Percentiles rank a stretch among this genome's conserved stretches.
Evolutionary conservation across 805 yeast genomes (phyloP).

Genomic region (Priceomyces haplophilus): DNA sequence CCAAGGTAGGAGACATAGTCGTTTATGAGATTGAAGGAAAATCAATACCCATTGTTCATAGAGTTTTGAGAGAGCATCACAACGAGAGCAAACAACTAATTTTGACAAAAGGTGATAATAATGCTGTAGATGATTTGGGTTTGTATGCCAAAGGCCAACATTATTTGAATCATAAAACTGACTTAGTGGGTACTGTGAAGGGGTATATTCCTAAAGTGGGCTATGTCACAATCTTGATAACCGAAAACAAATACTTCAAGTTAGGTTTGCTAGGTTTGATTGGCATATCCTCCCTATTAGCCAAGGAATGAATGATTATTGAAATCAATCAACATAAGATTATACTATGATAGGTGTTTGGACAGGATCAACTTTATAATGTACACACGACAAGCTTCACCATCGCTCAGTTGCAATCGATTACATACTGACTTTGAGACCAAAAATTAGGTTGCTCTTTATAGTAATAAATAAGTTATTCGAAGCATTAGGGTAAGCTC

Average conservation of each 20-base stretch:
- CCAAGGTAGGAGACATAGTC: slow-evolving; percentile 86
- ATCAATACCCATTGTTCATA: slow-evolving; percentile 92
- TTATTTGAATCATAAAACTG: slow-evolving; percentile 73
- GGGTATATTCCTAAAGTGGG: slow-evolving; percentile 90
- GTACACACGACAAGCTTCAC: too few species aligned
- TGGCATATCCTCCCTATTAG: slow-evolving; percentile 64
- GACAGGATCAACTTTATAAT: too few species aligned
- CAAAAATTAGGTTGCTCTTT: too few species aligned
- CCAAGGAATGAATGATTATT: slow-evolving; percentile 20
- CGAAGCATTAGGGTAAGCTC: too few species aligned
- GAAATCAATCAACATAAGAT: too few species aligned
- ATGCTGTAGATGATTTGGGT: slow-evolving; percentile 85
- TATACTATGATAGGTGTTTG: too few species aligned
- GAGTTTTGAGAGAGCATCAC: slow-evolving; percentile 85
- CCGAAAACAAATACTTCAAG: slow-evolving; percentile 83
- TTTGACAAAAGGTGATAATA: slow-evolving; percentile 95
- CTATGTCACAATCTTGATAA: slow-evolving; percentile 83
- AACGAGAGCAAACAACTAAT: slow-evolving; percentile 58
- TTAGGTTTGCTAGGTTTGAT: slow-evolving; percentile 71
- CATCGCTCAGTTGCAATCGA: too few species aligned
- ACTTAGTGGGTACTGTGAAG: slow-evolving; percentile 87
- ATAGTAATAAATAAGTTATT: too few species aligned
- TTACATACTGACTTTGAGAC: too few species aligned
- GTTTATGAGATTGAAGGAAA: slow-evolving; percentile 82
- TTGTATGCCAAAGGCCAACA: slow-evolving; percentile 73